Evolutionary conservation across 1,284 basidiomycete genomes (phyloP), one percentile per base, ranked within the genome.

Genomic region (Papiliotrema fonsecae): DNA sequence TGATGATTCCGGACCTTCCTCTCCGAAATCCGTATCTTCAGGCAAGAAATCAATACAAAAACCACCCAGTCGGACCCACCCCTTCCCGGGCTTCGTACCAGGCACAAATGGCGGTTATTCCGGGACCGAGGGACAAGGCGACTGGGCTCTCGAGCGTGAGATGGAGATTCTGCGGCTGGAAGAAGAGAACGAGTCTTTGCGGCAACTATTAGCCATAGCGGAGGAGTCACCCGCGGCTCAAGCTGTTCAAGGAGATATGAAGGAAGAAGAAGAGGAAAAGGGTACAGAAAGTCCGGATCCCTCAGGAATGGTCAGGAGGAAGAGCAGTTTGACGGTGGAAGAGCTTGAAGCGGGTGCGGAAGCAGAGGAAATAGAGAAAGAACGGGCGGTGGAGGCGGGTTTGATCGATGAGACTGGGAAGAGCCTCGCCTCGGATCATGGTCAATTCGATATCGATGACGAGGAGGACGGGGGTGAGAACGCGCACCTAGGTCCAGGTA

Each of bases 91-190:
- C 11, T 67, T 59, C 44, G 40, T 62, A 34, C 60, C 65, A 2
- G 67, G 66, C 21, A 50, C 64, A 2, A 60, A 55, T 6, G 69
- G 72, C 14, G 72, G 74, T 6, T 73, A 72, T 52, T 52, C 58
- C 4, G 68, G 67, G 10, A 70, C 63, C 28, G 70, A 61, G 37
- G 72, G 69, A 10, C 70, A 79, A 38, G 75, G 77, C 21, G 89
- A 94, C 72, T 92, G 90, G 87, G 83, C 86, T 0, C 57, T 85
- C 50, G 87, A 90, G 67, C 80, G 91, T 51, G 91, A 94, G 68
- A 77, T 77, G 58, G 89, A 94, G 75, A 86, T 93, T 50, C 64
- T 79, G 30, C 79, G 88, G 32, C 75, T 97, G 31, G 83, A 86
- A 66, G 76, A 75, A 48, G 92, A 94, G 75, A 97, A 97, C 64